Conservation (phyloP, 257 asterid genomes). For the Plantago major region DNA sequence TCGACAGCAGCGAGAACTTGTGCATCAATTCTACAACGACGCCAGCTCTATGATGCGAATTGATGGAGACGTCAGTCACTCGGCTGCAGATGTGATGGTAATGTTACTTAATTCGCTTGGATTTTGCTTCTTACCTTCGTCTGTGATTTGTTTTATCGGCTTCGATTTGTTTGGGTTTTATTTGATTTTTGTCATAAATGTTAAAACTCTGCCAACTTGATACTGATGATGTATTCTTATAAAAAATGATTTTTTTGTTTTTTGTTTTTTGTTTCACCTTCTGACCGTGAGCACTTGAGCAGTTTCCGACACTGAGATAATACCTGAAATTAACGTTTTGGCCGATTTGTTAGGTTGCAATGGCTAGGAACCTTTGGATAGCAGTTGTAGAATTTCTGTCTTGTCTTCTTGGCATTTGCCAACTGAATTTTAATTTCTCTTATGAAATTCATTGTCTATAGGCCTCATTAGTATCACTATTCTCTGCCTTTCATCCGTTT, state of each 20-base stretch:
- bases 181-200: too few relatives aligned
- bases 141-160: too few relatives aligned
- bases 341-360: too few relatives aligned
- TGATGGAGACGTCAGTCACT: slow-evolving; percentile 53
- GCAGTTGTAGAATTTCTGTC: too few relatives aligned
- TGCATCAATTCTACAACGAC: slow-evolving; percentile 76
- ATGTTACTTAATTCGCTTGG: background rate
- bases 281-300: too few relatives aligned
- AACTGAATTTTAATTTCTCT: background rate
- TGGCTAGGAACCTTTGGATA: too few relatives aligned
- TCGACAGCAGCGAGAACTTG: slow-evolving; percentile 54
- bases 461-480: background rate
- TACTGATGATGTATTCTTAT: too few relatives aligned
- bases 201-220: too few relatives aligned
- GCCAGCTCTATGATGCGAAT: slow-evolving; percentile 63
- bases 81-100: slow-evolving; percentile 64
- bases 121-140: too few relatives aligned
- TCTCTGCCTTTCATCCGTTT: background rate
- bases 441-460: background rate
- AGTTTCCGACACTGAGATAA: background rate
- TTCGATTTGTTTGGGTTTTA: background rate
- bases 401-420: background rate
- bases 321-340: background rate
- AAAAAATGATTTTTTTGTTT: too few relatives aligned
- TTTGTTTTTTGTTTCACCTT: too few relatives aligned